phyloP scores from a whole-genome alignment of 1,139 yeast species.

The Sugiyamaella japonica region DNA sequence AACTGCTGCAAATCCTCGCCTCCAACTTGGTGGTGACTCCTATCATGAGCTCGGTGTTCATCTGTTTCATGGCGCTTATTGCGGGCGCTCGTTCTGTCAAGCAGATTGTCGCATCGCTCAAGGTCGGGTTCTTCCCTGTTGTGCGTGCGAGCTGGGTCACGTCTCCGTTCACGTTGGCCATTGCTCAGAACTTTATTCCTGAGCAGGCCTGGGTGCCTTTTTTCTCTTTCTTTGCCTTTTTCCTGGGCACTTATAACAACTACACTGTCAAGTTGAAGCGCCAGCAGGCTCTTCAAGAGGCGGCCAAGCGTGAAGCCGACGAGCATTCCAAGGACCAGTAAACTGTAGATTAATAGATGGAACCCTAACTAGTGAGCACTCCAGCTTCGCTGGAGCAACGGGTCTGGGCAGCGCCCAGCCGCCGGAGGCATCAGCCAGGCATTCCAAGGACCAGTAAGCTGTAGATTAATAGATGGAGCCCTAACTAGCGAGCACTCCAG shows the following conservation, averaged over 20 bases:
- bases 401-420: not conserved
- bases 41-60: constrained; percentile 55
- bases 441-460: no score
- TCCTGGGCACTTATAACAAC: constrained; percentile 78
- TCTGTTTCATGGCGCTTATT: constrained; percentile 48
- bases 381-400: not conserved
- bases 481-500: no score
- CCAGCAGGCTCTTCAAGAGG: constrained; percentile 33
- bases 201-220: constrained; percentile 86
- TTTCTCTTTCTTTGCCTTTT: constrained; percentile 70
- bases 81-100: constrained; percentile 41
- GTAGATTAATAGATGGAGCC: no score
- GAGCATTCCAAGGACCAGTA: constrained; percentile 23
- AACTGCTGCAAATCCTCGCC: constrained; percentile 58
- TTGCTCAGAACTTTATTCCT: constrained; percentile 73
- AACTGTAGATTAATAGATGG: no score
- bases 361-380: no score
- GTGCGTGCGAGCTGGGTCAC: constrained; percentile 64
- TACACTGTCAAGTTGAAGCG: constrained; percentile 56
- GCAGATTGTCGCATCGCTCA: constrained; percentile 46
- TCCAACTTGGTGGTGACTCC: constrained; percentile 68
- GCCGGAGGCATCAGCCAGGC: not conserved
- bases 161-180: constrained; percentile 58
- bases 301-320: constrained; percentile 23
- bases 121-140: constrained; percentile 55